Evolutionary conservation across 2,329 filamentous ascomycete species (phyloP).

Genomic region (Fusarium tricinctum): DNA sequence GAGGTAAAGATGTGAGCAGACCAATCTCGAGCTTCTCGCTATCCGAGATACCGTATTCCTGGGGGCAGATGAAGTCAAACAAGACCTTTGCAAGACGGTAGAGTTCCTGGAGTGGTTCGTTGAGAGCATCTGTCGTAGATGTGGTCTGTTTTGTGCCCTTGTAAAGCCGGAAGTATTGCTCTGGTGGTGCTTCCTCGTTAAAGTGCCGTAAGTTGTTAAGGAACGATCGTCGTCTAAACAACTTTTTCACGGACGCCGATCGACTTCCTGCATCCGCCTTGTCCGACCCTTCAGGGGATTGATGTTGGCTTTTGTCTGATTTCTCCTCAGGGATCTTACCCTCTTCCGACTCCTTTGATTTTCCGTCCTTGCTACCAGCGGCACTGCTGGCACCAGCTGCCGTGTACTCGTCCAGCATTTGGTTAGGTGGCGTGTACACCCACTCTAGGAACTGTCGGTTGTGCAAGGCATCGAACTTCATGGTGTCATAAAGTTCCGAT

Average conservation of each 20-base stretch:
- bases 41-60: conserved; percentile 97
- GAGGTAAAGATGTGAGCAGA: conserved; percentile 89
- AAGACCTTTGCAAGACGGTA: conserved; percentile 95
- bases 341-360: conserved; percentile 60
- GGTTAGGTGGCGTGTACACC: conserved; percentile 90
- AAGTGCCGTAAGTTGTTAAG: conserved; percentile 66
- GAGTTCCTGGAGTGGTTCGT: conserved; percentile 90
- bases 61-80: conserved; percentile 98
- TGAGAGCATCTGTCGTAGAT: conserved; percentile 84
- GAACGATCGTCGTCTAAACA: conserved; percentile 74
- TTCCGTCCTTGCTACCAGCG: conserved; percentile 58
- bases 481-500: conserved; percentile 97
- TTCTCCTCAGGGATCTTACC: conserved; percentile 57
- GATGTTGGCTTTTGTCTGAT: conserved; percentile 50
- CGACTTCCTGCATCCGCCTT: conserved; percentile 58
- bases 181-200: conserved; percentile 69
- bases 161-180: conserved; percentile 91
- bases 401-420: conserved; percentile 78
- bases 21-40: conserved; percentile 99
- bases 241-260: conserved; percentile 57
- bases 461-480: conserved; percentile 99
- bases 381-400: conserved; percentile 56
- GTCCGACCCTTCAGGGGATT: conserved; percentile 55
- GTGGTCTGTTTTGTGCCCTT: conserved; percentile 77
- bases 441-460: conserved; percentile 97